Evolutionary conservation across 352 stramenopile genomes (phyloP), one percentile per base, ranked within the genome.

Genomic region (Phytophthora agathidicida): DNA sequence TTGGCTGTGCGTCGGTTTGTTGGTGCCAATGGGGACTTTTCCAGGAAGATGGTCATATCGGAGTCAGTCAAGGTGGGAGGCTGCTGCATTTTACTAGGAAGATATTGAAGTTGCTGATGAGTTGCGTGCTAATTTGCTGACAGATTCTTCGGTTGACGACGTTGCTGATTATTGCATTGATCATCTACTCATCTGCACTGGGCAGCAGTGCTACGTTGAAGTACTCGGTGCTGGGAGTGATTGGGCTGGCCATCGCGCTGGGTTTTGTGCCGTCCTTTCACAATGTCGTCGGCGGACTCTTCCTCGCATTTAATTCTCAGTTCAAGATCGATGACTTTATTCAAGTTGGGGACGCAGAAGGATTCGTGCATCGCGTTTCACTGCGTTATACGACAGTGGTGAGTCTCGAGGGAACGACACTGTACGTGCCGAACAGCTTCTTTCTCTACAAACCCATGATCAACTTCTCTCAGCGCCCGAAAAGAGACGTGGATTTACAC

Each of bases 391-490:
- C 87, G 41, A 92, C 83, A 7, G 54, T 96, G 19, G 70, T 94
- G 63, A 93, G 78, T n/a, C 69, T 85, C 14, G 85, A 93, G 23
- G 81, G 82, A 30, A 94, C 87, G 26, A 89, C 86, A 35, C 65
- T 93, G 14, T 94, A 86, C 53, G 75, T 96, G 17, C 84, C 84
- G 22, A 95, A 95, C 66, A 94, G 85, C 52, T 94, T 93, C 56
- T 96, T 96, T 47, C 63, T 96, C n/a, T 96, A 93, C 78, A 93
- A 93, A 42, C 87, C 84, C 20, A 94, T 96, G 87, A 79, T 96
- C 26, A 96, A 96, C 52, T 96, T 85, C 51, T 89, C 85, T 37
- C 83, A 94, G 50, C 83, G 84, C 0, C 87, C 87, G 2, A 96
- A 96, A 53, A 75, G 83, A 24, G 80, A 93, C 38, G 80, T 96